Evolutionary conservation across 805 yeast species (phyloP).

Genomic region (Candida coquimbonensis): DNA sequence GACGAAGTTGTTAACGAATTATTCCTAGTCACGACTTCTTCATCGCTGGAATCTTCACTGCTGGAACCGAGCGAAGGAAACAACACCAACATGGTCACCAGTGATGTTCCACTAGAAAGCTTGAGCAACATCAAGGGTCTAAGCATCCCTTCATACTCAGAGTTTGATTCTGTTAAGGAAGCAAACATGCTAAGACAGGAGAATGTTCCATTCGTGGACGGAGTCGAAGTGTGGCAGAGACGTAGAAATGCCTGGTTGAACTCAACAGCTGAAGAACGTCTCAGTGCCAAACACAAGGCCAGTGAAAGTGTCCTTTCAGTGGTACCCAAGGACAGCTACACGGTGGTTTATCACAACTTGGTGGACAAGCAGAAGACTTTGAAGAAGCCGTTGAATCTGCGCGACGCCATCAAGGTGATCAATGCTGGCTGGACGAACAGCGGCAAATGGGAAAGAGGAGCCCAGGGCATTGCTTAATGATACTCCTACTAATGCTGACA

Average conservation of each 20-base stretch:
- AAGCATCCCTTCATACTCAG: neutral
- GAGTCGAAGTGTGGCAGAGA: slow-evolving; percentile 60
- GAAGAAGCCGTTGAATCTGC: slow-evolving; percentile 64
- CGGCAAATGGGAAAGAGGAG: slow-evolving; percentile 62
- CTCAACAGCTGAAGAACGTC: slow-evolving; percentile 24
- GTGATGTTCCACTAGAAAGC: no score
- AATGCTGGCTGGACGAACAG: slow-evolving; percentile 82
- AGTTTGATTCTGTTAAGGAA: slow-evolving; percentile 27
- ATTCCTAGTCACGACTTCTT: slow-evolving; percentile 35
- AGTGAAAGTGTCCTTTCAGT: slow-evolving; percentile 20
- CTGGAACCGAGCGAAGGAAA: slow-evolving; percentile 15
- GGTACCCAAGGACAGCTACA: slow-evolving; percentile 44
- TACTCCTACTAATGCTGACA: neutral
- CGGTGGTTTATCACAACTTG: slow-evolving; percentile 58
- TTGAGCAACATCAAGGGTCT: no score
- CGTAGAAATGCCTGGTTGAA: slow-evolving; percentile 64
- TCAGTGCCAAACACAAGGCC: slow-evolving; percentile 12
- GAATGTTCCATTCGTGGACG: slow-evolving; percentile 36
- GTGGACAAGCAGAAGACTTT: slow-evolving; percentile 65
- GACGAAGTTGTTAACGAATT: slow-evolving; percentile 46
- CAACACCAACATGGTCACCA: neutral
- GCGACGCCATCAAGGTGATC: slow-evolving; percentile 63
- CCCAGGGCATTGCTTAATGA: slow-evolving; percentile 27
- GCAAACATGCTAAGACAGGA: slow-evolving; percentile 9
- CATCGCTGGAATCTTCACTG: slow-evolving; percentile 23